These are phyloP conservation scores for Fallopia convolvulus DNA, from an alignment of 148 eudicot genomes.

Conservation along the genomic window DNA sequence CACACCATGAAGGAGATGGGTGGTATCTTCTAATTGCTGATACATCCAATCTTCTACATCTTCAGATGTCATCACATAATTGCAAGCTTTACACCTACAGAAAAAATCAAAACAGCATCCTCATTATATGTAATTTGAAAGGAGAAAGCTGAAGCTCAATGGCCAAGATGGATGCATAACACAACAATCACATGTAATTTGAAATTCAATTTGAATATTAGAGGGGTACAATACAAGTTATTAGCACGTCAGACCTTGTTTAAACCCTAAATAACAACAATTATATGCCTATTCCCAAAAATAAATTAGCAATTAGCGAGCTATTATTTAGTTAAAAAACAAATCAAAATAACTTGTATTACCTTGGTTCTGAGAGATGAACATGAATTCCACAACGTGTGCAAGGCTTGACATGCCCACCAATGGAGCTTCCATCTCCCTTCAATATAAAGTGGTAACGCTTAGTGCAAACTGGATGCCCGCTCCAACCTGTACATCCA, in stretches of 20 bases:
- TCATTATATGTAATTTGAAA: neutral
- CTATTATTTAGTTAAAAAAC: neutral
- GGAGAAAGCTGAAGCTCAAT: too few species aligned
- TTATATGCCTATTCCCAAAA: neutral
- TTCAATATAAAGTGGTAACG: conserved; percentile 57
- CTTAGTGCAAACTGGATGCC: conserved; percentile 57
- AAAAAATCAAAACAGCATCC: neutral
- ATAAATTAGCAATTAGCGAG: too few species aligned
- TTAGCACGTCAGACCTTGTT: neutral
- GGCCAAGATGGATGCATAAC: too few species aligned
- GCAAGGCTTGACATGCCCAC: conserved; percentile 67
- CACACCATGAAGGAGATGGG: conserved; percentile 81
- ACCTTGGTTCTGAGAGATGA: conserved; percentile 73
- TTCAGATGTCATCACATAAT: conserved; percentile 61
- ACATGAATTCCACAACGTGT: conserved; percentile 55
- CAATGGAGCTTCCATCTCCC: conserved; percentile 67
- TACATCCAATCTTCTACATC: conserved; percentile 85
- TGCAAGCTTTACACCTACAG: conserved; percentile 77
- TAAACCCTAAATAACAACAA: neutral
- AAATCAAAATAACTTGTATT: conserved; percentile 10
- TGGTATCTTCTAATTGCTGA: conserved; percentile 74
- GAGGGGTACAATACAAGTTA: too few species aligned
- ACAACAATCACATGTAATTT: too few species aligned
- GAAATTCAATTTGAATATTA: too few species aligned
- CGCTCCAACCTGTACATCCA: conserved; percentile 53